Evolutionary conservation across 345 rosid species (phyloP), one percentile per base, ranked within the genome.

Genomic region (Pugionium dolabratum): DNA sequence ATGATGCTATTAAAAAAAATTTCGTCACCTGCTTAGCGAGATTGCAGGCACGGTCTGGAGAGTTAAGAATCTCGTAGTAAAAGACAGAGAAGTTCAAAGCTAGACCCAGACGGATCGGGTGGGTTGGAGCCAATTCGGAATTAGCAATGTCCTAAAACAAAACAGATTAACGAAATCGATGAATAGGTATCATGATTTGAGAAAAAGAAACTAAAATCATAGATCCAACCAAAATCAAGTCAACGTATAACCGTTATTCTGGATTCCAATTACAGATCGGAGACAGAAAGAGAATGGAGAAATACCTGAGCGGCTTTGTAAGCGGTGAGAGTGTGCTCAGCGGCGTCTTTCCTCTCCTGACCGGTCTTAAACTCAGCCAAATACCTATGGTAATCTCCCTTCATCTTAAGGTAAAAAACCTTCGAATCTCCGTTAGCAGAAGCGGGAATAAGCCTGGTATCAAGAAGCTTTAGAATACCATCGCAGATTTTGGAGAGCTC

Each of bases 391-490:
- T 86, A 89, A 65, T 89, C 94, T 5, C 94, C 96, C 75, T 89
- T 89, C 97, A 90, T 90, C 82, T 90, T 90, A 62, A 87, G 75
- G 65, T 87, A 90, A 55, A 90, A 90, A 9, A 90, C 97, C 82
- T 81, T 90, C 2, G 94, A 90, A 69, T 90, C 94, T 3, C 89
- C 89, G 1, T 82, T n/a, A 27, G 85, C 66, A 29, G 97, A 86
- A 5, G 86, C 76, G 2, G 96, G 94, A 49, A 89, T 75, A 54
- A 89, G 84, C 55, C 85, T 66, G 6, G 89, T 35, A 75, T 89
- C 96, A 40, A 89, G 89, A 62, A 87, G 77, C 81, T 85, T 85
- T 68, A 89, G 82, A 80, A 89, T 89, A 60, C 94, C 94, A 54
- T 81, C 91, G 54, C 91, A 87, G 84, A 89, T 86, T 63, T 75